Percentiles rank a stretch among this genome's conserved stretches.
phyloP scores from a whole-genome alignment of 2,329 filamentous ascomycete species.

The Aspergillus fumigatus region DNA sequence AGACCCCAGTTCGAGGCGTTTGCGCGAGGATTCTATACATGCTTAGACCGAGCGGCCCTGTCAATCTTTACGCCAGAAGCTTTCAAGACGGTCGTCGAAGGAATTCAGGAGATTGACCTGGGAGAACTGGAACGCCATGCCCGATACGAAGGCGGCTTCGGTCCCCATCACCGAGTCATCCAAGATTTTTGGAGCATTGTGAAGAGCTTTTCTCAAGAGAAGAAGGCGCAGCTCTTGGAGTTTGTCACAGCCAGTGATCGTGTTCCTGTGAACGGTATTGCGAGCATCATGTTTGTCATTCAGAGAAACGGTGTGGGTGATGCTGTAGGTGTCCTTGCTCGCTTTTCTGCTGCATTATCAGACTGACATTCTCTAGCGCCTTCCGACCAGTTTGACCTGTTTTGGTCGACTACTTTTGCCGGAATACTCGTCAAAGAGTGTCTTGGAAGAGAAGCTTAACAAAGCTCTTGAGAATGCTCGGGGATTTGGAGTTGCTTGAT shows the following conservation, averaged over 20 bases:
- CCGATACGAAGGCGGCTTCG: conserved; percentile 76
- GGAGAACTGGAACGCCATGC: conserved; percentile 64
- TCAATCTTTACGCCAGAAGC: conserved; percentile 65
- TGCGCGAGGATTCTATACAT: conserved; percentile 70
- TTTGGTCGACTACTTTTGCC: conserved; percentile 85
- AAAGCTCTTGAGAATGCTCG: conserved; percentile 83
- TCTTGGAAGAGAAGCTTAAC: conserved; percentile 68
- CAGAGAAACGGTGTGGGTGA: conserved; percentile 68
- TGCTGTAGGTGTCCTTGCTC: conserved; percentile 30
- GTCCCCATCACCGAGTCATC: conserved; percentile 64
- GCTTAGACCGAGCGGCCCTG: conserved; percentile 66
- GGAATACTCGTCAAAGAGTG: conserved; percentile 68
- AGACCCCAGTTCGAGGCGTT: conserved; percentile 76
- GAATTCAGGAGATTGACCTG: conserved; percentile 75
- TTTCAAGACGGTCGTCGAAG: conserved; percentile 77
- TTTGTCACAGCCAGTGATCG: conserved; percentile 94
- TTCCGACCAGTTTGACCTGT: conserved; percentile 90
- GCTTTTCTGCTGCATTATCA: conserved; percentile 3
- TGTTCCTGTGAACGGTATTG: conserved; percentile 80
- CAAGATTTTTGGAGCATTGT: conserved; percentile 82
- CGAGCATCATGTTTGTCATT: conserved; percentile 76
- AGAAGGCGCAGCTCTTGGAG: conserved; percentile 74
- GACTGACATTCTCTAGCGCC: conserved; percentile 27
- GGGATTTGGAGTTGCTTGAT: conserved; percentile 78
- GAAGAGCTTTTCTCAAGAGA: conserved; percentile 55